These are phyloP conservation scores for Heimioporus sp. DNA, from an alignment of 768 basidiomycete genomes.

Conservation along the genomic window DNA sequence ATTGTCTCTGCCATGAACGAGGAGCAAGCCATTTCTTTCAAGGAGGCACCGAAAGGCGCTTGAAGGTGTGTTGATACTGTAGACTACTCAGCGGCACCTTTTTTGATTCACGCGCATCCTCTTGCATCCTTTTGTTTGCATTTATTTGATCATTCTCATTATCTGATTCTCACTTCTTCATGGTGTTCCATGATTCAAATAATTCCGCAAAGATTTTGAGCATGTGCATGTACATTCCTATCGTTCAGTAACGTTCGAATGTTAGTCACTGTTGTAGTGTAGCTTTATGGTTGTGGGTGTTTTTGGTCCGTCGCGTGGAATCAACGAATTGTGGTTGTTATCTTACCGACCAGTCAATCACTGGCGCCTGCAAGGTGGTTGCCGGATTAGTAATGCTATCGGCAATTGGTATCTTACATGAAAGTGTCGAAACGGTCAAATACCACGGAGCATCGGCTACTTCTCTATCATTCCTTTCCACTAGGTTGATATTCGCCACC, in stretches of 20 bases:
- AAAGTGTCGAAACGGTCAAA: too few species aligned
- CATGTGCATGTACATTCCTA: conserved; percentile 28
- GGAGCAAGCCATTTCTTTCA: conserved; percentile 86
- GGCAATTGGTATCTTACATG: too few species aligned
- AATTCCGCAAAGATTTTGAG: conserved; percentile 22
- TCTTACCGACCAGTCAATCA: neutral
- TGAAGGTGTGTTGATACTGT: conserved; percentile 15
- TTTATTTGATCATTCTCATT: conserved; percentile 12
- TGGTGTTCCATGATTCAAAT: conserved; percentile 13
- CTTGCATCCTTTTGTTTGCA: conserved; percentile 15
- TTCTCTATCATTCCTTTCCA: too few species aligned
- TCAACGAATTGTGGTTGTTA: conserved; percentile 1
- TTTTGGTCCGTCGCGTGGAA: neutral
- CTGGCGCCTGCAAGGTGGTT: conserved; percentile 6
- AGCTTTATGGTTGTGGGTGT: conserved; percentile 11
- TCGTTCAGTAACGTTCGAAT: conserved; percentile 26
- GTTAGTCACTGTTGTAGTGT: conserved; percentile 27
- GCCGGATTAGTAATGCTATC: neutral
- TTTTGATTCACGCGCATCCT: neutral
- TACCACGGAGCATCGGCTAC: too few species aligned
- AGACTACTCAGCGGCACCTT: neutral
- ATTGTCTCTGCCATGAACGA: conserved; percentile 89
- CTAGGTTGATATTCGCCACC: too few species aligned
- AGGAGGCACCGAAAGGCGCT: conserved; percentile 79
- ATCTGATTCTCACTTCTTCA: conserved; percentile 6